These are phyloP conservation scores for Cyberlindnera samutprakarnensis DNA, from an alignment of 805 yeast genomes.

Conservation along the genomic window DNA sequence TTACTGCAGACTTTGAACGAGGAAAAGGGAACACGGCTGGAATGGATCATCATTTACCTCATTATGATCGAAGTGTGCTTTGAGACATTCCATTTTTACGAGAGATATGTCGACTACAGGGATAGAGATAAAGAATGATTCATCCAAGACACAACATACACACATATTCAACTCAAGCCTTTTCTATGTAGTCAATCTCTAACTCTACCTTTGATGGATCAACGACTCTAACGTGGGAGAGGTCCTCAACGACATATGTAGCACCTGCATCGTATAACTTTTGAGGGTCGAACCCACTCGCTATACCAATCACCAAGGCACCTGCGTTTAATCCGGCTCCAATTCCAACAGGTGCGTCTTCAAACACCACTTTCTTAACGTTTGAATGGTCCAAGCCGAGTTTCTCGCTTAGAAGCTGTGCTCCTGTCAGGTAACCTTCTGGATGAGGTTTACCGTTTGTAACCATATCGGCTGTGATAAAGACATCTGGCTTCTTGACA, in stretches of 20 bases:
- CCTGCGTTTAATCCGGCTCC: conserved; percentile 82
- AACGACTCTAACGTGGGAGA: conserved; percentile 27
- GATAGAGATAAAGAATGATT: conserved; percentile 1
- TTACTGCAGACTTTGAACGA: conserved; percentile 69
- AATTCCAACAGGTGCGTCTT: conserved; percentile 89
- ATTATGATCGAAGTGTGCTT: conserved; percentile 82
- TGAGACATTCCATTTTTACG: conserved; percentile 70
- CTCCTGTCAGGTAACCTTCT: conserved; percentile 51
- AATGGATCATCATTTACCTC: conserved; percentile 80
- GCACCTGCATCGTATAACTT: conserved; percentile 60
- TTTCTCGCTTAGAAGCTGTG: conserved; percentile 39
- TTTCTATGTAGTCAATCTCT: conserved; percentile 20
- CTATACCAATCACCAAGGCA: conserved; percentile 76
- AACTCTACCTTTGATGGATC: conserved; percentile 17
- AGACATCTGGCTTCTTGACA: conserved; percentile 57
- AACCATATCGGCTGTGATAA: conserved; percentile 80
- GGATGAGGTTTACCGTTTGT: conserved; percentile 82
- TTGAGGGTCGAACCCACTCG: conserved; percentile 62
- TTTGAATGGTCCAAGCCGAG: conserved; percentile 28
- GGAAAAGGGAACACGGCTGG: conserved; percentile 66
- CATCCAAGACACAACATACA: not conserved
- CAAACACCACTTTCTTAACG: conserved; percentile 58
- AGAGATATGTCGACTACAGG: conserved; percentile 29
- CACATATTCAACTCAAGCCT: conserved; percentile 3
- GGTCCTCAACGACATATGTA: conserved; percentile 71